Evolutionary conservation across 495 filamentous ascomycete genomes (phyloP).

Genomic region (Aspergillus nanangensis): DNA sequence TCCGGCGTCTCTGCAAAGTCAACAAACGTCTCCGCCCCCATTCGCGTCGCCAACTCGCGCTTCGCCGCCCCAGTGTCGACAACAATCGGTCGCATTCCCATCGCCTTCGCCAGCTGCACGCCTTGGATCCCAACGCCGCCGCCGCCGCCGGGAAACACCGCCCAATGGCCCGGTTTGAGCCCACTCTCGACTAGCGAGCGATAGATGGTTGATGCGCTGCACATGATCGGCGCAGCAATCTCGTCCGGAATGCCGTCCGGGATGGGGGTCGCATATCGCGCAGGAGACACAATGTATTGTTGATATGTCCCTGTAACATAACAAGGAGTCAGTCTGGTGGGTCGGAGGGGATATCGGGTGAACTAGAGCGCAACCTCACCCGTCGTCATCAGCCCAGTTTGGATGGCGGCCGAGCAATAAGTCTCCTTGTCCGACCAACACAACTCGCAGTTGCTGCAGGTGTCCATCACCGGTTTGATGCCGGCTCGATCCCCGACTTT

Average conservation of each 20-base stretch:
- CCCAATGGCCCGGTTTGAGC: conserved; percentile 54
- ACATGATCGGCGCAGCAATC: conserved; percentile 58
- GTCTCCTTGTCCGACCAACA: conserved; percentile 44
- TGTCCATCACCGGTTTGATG: conserved; percentile 50
- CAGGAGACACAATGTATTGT: conserved; percentile 60
- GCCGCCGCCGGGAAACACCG: conserved; percentile 49
- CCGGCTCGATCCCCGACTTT: conserved; percentile 57
- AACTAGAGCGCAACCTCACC: conserved; percentile 18
- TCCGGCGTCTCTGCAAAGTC: conserved; percentile 40
- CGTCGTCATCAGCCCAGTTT: conserved; percentile 30
- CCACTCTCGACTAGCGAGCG: conserved; percentile 49
- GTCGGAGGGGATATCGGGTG: too few species aligned
- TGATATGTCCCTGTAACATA: conserved; percentile 54
- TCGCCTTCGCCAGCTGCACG: conserved; percentile 54
- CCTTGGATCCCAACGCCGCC: conserved; percentile 62
- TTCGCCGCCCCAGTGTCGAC: conserved; percentile 43
- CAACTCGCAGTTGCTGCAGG: conserved; percentile 45
- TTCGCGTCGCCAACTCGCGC: conserved; percentile 30
- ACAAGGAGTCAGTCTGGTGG: not conserved
- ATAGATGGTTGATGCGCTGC: conserved; percentile 54
- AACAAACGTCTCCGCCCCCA: conserved; percentile 50
- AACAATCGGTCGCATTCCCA: conserved; percentile 51
- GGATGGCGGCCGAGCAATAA: conserved; percentile 30
- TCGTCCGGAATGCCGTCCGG: conserved; percentile 55
- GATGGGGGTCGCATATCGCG: conserved; percentile 62